These are phyloP conservation scores for Eragrostis curvula DNA, from an alignment of 176 grass and related monocot species.

Conservation along the genomic window DNA sequence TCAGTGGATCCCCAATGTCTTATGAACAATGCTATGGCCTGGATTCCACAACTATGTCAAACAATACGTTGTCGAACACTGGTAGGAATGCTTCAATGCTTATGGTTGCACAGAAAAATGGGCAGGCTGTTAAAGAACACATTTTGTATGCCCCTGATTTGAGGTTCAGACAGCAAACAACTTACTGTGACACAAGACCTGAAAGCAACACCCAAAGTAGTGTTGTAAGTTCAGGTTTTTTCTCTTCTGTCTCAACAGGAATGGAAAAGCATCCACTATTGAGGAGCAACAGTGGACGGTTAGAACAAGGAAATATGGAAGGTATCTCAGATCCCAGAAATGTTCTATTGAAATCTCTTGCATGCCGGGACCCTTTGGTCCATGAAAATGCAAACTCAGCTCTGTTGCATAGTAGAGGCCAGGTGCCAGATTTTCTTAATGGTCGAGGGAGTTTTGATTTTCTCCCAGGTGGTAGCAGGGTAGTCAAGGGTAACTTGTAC, in stretches of 20 bases:
- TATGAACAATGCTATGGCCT: conserved; percentile 48
- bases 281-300: conserved; percentile 30
- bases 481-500: conserved; percentile 49
- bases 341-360: conserved; percentile 51
- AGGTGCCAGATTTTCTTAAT: conserved; percentile 39
- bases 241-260: conserved; percentile 49
- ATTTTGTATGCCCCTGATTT: conserved; percentile 47
- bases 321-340: conserved; percentile 43
- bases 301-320: conserved; percentile 46
- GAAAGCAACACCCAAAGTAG: conserved; percentile 42
- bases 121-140: conserved; percentile 42
- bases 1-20: conserved; percentile 37
- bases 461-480: conserved; percentile 38
- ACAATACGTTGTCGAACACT: conserved; percentile 44
- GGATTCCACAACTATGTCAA: conserved; percentile 36
- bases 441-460: conserved; percentile 43
- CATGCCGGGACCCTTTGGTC: conserved; percentile 38
- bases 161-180: conserved; percentile 41
- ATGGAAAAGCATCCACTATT: conserved; percentile 59
- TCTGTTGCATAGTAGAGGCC: conserved; percentile 42
- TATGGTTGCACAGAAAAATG: conserved; percentile 45
- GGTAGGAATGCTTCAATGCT: conserved; percentile 45
- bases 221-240: conserved; percentile 50
- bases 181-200: conserved; percentile 41
- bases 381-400: conserved; percentile 44